Percentiles rank a stretch among this genome's conserved stretches.
Evolutionary conservation across 768 basidiomycete species (phyloP).

Genomic region (Asterophora parasitica): DNA sequence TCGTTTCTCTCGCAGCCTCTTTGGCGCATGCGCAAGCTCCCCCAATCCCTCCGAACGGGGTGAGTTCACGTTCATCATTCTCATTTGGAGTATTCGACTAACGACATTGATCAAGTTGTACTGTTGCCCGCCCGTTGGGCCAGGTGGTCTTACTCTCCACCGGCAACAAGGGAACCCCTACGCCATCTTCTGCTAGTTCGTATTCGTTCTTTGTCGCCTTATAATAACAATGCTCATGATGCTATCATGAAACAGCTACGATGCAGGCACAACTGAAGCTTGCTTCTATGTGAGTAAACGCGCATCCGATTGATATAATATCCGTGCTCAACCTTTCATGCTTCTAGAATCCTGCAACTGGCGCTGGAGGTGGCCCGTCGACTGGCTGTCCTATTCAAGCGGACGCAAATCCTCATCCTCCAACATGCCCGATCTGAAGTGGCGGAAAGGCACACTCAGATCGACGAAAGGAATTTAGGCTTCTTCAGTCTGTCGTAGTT

Average conservation of each 20-base stretch:
- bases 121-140: constrained; percentile 16
- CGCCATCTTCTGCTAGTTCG: constrained; percentile 18
- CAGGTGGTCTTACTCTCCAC: constrained; percentile 12
- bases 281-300: constrained; percentile 15
- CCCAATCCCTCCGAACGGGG: constrained; percentile 6
- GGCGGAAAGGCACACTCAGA: too few relatives aligned
- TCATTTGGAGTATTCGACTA: not conserved
- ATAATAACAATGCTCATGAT: not conserved
- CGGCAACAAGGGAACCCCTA: constrained; percentile 16
- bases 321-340: not conserved
- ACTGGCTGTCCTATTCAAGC: constrained; percentile 14
- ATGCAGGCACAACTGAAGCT: constrained; percentile 6
- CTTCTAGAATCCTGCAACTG: constrained; percentile 15
- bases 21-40: not conserved
- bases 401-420: constrained; percentile 16
- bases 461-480: too few relatives aligned
- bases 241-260: constrained; percentile 2
- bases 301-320: not conserved
- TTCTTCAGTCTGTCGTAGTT: not conserved
- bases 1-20: not conserved
- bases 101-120: constrained; percentile 7
- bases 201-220: not conserved
- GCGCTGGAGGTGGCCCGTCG: constrained; percentile 9
- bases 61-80: not conserved
- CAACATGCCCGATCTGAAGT: constrained; percentile 15